phyloP scores from a whole-genome alignment of 495 filamentous ascomycete species.

The Darksidea phi region DNA sequence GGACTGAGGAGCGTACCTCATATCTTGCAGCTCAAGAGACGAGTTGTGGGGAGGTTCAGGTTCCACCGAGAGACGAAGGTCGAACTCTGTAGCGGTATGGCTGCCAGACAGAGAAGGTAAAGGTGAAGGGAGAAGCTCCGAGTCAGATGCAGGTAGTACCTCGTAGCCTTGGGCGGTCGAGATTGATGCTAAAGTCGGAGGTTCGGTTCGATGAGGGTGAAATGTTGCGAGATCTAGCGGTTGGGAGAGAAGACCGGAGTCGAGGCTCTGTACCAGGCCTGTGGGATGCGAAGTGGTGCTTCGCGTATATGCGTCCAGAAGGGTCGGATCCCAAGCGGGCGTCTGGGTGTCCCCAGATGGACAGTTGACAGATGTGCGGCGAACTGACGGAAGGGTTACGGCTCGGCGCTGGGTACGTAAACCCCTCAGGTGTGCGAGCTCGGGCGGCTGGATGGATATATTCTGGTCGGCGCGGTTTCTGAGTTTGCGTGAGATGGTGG shows the following conservation, averaged over 20 bases:
- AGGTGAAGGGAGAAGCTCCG: constrained; percentile 22
- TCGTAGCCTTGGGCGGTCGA: constrained; percentile 1
- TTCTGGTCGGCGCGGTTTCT: constrained; percentile 31
- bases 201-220: constrained; percentile 17
- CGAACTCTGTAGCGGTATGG: constrained; percentile 13
- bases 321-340: constrained; percentile 24
- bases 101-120: constrained; percentile 22
- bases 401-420: constrained; percentile 30
- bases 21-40: constrained; percentile 33
- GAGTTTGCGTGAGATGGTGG: constrained; percentile 37
- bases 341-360: constrained; percentile 18
- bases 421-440: constrained; percentile 25
- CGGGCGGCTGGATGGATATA: constrained; percentile 29
- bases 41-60: constrained; percentile 22
- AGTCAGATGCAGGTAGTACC: not conserved
- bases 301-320: constrained; percentile 27
- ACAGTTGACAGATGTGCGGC: constrained; percentile 32
- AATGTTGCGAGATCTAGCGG: constrained; percentile 26
- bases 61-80: constrained; percentile 26
- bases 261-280: constrained; percentile 13
- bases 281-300: constrained; percentile 29
- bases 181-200: constrained; percentile 4
- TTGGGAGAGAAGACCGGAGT: constrained; percentile 28
- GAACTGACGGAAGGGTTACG: constrained; percentile 23
- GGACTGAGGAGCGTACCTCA: constrained; percentile 23